Conservation (phyloP, 2,329 filamentous ascomycete species). For the Colletotrichum sp. region DNA sequence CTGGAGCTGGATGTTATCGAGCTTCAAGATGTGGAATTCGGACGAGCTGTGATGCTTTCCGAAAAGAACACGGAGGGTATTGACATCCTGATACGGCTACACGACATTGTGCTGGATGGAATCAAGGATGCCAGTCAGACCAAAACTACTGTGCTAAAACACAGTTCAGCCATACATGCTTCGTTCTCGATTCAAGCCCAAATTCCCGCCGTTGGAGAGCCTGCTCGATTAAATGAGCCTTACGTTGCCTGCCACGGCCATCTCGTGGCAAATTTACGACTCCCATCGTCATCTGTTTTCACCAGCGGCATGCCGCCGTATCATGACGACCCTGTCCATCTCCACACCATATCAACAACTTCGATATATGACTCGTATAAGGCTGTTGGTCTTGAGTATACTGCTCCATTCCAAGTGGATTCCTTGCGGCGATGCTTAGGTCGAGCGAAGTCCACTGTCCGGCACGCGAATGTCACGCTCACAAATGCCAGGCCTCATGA, state of each 20-base stretch:
- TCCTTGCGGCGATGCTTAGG: background rate
- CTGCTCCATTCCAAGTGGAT: background rate
- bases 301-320: background rate
- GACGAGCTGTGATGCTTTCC: background rate
- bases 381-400: background rate
- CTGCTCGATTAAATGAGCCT: background rate
- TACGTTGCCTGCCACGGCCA: background rate
- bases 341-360: background rate
- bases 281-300: too few relatives aligned
- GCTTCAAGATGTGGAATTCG: background rate
- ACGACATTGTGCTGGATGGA: background rate
- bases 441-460: background rate
- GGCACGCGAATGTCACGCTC: conserved; percentile 4
- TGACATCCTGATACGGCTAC: background rate
- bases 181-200: background rate
- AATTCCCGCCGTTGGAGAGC: background rate
- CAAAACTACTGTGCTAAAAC: background rate
- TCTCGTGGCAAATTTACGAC: background rate
- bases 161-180: background rate
- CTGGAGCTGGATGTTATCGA: background rate
- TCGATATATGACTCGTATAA: background rate
- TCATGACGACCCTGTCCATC: background rate
- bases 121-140: background rate
- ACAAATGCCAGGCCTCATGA: conserved; percentile 28
- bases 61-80: background rate